A percentile compares a stretch with the other conserved stretches of the same genome.
Conservation (phyloP, 1,139 yeast species). For the Wickerhamomyces sp. region DNA sequence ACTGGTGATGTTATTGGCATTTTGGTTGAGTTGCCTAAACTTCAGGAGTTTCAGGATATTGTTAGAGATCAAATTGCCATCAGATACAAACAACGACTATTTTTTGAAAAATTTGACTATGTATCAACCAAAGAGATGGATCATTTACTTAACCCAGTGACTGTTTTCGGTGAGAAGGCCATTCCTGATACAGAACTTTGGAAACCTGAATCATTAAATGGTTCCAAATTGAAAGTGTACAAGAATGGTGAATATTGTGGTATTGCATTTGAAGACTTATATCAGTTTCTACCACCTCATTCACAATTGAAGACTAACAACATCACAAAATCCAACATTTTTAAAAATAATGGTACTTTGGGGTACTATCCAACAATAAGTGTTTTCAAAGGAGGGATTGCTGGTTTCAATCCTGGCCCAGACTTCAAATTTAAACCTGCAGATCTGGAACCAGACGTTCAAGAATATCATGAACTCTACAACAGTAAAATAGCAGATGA, state of each 20-base stretch:
- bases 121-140: conserved; percentile 66
- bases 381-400: conserved; percentile 76
- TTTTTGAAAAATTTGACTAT: conserved; percentile 85
- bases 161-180: conserved; percentile 64
- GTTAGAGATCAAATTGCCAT: conserved; percentile 86
- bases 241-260: conserved; percentile 74
- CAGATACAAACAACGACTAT: conserved; percentile 69
- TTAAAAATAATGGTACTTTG: conserved; percentile 67
- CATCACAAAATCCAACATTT: conserved; percentile 31
- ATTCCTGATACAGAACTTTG: conserved; percentile 35
- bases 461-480: conserved; percentile 57
- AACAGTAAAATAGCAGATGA: conserved; percentile 75
- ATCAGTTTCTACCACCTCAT: conserved; percentile 75
- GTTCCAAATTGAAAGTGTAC: conserved; percentile 59
- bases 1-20: conserved; percentile 84
- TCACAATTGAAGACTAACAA: conserved; percentile 44
- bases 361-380: conserved; percentile 93
- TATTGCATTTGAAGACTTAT: conserved; percentile 58
- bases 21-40: conserved; percentile 62
- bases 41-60: conserved; percentile 33
- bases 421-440: conserved; percentile 44
- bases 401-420: conserved; percentile 66
- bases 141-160: conserved; percentile 67
- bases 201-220: conserved; percentile 42
- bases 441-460: conserved; percentile 31